A percentile compares a stretch with the other conserved stretches of the same genome.
Evolutionary conservation across 768 basidiomycete genomes (phyloP).

Genomic region (Boletus coccyginus): DNA sequence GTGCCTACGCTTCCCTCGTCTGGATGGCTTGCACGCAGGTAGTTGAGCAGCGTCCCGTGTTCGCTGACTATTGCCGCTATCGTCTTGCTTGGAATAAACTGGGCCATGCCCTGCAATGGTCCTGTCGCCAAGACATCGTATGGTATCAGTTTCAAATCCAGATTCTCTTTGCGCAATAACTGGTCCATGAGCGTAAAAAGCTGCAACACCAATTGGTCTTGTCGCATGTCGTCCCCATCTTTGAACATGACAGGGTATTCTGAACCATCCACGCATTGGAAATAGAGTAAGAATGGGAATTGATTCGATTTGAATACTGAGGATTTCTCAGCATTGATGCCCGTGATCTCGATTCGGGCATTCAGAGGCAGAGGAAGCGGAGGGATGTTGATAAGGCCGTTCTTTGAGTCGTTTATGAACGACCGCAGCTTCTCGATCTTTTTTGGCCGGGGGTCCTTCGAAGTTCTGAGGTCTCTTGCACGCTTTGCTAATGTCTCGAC

Average conservation of each 20-base stretch:
- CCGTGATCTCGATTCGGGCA: conserved; percentile 78
- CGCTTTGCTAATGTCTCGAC: conserved; percentile 82
- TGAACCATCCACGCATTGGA: conserved; percentile 78
- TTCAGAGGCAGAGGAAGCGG: conserved; percentile 89
- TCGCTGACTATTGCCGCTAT: conserved; percentile 94
- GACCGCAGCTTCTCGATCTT: conserved; percentile 96
- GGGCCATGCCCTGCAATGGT: conserved; percentile 89
- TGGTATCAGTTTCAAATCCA: conserved; percentile 88
- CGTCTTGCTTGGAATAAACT: conserved; percentile 95
- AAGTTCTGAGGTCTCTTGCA: conserved; percentile 82
- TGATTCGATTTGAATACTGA: conserved; percentile 98
- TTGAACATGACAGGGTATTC: conserved; percentile 98
- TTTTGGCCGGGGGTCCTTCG: conserved; percentile 92
- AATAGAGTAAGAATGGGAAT: conserved; percentile 86
- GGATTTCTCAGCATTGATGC: conserved; percentile 88
- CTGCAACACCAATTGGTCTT: conserved; percentile 97
- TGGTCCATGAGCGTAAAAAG: conserved; percentile 99
- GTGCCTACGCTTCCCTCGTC: conserved; percentile 95
- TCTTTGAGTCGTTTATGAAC: conserved; percentile 81
- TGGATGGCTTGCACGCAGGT: conserved; percentile 79
- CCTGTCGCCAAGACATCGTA: conserved; percentile 95
- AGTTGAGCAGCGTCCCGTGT: conserved; percentile 83
- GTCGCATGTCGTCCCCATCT: conserved; percentile 97
- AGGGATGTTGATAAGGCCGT: conserved; percentile 73
- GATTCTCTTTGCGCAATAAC: conserved; percentile 87